Base-by-base conservation (phyloP, 140 eudicot genomes). In the Oenanthe javanica region DNA sequence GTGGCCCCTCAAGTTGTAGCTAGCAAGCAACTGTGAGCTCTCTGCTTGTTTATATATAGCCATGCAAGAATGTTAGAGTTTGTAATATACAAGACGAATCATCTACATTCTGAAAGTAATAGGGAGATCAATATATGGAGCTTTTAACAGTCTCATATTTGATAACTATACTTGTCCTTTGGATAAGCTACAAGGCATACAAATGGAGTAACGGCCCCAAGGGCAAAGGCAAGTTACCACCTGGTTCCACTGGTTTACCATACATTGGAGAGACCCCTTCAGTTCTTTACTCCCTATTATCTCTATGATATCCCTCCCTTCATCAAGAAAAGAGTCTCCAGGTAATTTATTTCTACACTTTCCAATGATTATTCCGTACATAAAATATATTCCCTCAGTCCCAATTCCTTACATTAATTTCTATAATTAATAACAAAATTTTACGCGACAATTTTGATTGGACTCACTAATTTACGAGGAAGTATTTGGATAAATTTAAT, bases 231-330 rank as follows among this genome's bases (percentile, higher is more conserved):
- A 42, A 36, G 0, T 16, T 71, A 71, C 76, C 76, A 40, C 76
- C 76, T 16, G 76, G 76, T 42, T 71, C 76, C 2, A 71, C 76
- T 8, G 76, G 76, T 1, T 71, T 71, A 4, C 76, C 76, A 5
- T 71, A 31, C 25, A 71, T 71, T 16, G 76, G 76, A 71, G 76
- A 71, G 76, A 71, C 76, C 31, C 4, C 4, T 71, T 16, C 76
- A 71, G 14, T 71, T 71, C 76, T 71, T 71, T 18, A 71, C 76
- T 36, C 76, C 76, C 6, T 71, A 36, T 8, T 6, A 36, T 42
- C 10, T 71, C 9, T 71, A 71, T 71, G 76, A 71, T 16, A 71
- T 71, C 50, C 76, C 76, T 1, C 76, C 76, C 1, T 71, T 71
- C 51, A 71, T 71, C 47, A 71, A 71, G n/a, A 71, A 38, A 40